Evolutionary conservation across 306 rosid genomes (phyloP).

Genomic region (Lathyrus oleraceus): DNA sequence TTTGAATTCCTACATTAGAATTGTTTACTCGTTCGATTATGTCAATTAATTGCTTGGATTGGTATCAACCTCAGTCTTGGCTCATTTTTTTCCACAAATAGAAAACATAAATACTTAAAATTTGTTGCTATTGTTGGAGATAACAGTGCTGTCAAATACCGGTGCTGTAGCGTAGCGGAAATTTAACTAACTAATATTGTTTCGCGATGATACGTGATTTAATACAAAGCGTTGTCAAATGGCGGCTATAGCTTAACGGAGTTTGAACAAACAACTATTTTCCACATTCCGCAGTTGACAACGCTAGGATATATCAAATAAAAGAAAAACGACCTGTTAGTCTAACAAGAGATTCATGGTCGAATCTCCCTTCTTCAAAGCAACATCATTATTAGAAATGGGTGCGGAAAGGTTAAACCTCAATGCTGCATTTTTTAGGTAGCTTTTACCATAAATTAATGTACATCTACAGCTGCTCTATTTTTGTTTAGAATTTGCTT

Average conservation of each 20-base stretch:
- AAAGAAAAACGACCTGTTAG: constrained; percentile 5
- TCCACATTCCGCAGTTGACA: background rate
- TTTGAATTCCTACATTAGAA: background rate
- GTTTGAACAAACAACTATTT: background rate
- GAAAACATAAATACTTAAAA: background rate
- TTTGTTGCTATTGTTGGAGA: constrained; percentile 10
- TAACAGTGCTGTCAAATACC: background rate
- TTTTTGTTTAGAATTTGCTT: constrained; percentile 14
- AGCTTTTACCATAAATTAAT: constrained; percentile 27
- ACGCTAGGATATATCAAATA: background rate
- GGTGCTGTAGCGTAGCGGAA: background rate
- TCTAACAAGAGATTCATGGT: constrained; percentile 17
- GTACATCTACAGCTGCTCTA: constrained; percentile 1
- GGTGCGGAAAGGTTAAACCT: constrained; percentile 1
- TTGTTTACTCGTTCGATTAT: constrained; percentile 5
- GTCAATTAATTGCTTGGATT: constrained; percentile 7
- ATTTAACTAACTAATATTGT: background rate
- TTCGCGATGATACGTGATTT: background rate
- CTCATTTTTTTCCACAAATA: constrained; percentile 7
- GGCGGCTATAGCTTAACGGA: background rate
- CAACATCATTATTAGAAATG: constrained; percentile 3
- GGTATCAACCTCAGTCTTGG: constrained; percentile 7
- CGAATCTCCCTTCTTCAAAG: constrained; percentile 10
- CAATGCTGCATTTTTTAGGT: constrained; percentile 19
- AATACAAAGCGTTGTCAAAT: background rate